phyloP scores from a whole-genome alignment of 176 grass and related monocot genomes.

The Eragrostis nindensis region DNA sequence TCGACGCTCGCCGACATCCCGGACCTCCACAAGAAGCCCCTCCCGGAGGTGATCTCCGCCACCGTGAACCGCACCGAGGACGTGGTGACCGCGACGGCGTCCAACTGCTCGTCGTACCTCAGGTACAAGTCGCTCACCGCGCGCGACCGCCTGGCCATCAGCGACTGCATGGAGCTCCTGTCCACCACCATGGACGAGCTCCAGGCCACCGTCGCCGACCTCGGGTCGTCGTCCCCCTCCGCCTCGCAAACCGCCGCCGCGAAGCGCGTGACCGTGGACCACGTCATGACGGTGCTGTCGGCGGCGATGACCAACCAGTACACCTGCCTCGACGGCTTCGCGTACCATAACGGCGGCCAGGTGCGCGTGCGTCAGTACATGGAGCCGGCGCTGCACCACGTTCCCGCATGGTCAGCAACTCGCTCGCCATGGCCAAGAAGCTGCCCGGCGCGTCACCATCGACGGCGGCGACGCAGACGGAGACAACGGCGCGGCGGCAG shows the following conservation, averaged over 20 bases:
- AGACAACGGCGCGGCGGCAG: constrained; percentile 16
- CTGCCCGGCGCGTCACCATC: constrained; percentile 27
- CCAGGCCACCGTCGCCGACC: constrained; percentile 36
- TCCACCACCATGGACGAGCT: constrained; percentile 72
- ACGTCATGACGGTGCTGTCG: constrained; percentile 72
- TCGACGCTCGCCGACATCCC: constrained; percentile 67
- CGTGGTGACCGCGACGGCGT: constrained; percentile 37
- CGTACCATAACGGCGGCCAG: constrained; percentile 41
- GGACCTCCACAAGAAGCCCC: constrained; percentile 58
- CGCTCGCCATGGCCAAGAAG: constrained; percentile 82
- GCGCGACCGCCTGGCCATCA: constrained; percentile 54
- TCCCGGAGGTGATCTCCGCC: constrained; percentile 61
- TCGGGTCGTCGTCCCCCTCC: too few relatives aligned
- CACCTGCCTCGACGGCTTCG: constrained; percentile 82
- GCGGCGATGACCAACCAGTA: constrained; percentile 89
- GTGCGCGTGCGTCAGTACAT: constrained; percentile 58
- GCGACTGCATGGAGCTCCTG: constrained; percentile 74
- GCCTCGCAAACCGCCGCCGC: neutral
- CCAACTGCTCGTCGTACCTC: constrained; percentile 69
- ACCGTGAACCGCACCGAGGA: constrained; percentile 53
- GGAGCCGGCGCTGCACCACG: constrained; percentile 43
- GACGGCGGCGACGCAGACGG: neutral
- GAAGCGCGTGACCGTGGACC: constrained; percentile 16
- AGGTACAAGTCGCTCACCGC: constrained; percentile 11
- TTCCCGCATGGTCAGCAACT: constrained; percentile 81